Evolutionary conservation across 129 eudicot genomes (phyloP).

Genomic region (Flaveria brownii): DNA sequence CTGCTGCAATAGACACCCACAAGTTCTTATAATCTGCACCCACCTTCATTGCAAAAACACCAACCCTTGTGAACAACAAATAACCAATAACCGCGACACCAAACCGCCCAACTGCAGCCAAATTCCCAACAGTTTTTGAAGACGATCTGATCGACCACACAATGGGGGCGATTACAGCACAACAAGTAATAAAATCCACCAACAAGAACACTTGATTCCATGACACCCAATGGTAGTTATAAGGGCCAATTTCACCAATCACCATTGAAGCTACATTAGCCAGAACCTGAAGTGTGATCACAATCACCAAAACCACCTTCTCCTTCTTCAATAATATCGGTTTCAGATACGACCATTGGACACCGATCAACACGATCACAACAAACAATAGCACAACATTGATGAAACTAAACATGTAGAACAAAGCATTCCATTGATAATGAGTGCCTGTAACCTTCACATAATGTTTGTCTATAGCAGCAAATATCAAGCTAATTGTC

Average conservation of each 20-base stretch:
- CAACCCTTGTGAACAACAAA: slow-evolving; percentile 44
- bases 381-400: slow-evolving; percentile 30
- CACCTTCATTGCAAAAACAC: slow-evolving; percentile 32
- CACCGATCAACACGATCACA: slow-evolving; percentile 41
- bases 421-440: slow-evolving; percentile 43
- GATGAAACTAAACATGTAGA: slow-evolving; percentile 30
- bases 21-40: slow-evolving; percentile 29
- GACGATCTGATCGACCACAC: slow-evolving; percentile 33
- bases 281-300: slow-evolving; percentile 37
- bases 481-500: slow-evolving; percentile 39
- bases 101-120: slow-evolving; percentile 36
- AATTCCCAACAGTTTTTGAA: slow-evolving; percentile 38
- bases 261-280: slow-evolving; percentile 41
- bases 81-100: slow-evolving; percentile 35
- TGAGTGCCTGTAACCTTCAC: slow-evolving; percentile 42
- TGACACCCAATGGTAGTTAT: slow-evolving; percentile 29
- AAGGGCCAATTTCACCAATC: slow-evolving; percentile 42
- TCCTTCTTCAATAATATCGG: slow-evolving; percentile 37
- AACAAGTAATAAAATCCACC: slow-evolving; percentile 41
- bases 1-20: slow-evolving; percentile 35
- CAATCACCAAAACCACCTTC: slow-evolving; percentile 33
- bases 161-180: slow-evolving; percentile 41
- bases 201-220: slow-evolving; percentile 47
- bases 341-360: slow-evolving; percentile 50
- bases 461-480: slow-evolving; percentile 32